Evolutionary conservation across 257 asterid genomes (phyloP).

Genomic region (Apocynum venetum): DNA sequence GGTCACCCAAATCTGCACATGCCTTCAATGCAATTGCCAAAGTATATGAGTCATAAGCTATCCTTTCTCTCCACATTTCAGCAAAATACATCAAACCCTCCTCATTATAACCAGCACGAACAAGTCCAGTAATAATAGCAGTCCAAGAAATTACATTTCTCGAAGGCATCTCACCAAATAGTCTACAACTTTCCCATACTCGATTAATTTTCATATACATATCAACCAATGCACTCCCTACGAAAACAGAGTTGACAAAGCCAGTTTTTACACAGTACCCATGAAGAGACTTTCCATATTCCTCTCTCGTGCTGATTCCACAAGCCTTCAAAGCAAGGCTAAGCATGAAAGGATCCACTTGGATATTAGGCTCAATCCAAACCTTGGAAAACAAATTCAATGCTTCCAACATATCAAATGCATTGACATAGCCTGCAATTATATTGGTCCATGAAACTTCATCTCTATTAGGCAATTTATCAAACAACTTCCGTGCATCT

Average conservation of each 20-base stretch:
- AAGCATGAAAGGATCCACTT: conserved; percentile 71
- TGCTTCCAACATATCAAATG: conserved; percentile 57
- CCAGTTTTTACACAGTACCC: conserved; percentile 56
- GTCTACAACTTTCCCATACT: conserved; percentile 52
- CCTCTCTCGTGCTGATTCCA: conserved; percentile 36
- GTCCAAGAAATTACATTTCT: conserved; percentile 64
- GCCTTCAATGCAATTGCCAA: conserved; percentile 85
- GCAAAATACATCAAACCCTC: conserved; percentile 58
- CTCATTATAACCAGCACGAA: conserved; percentile 52
- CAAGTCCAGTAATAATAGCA: conserved; percentile 52
- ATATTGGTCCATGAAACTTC: conserved; percentile 80
- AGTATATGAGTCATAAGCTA: conserved; percentile 63
- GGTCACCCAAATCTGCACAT: conserved; percentile 60
- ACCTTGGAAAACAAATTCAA: conserved; percentile 58
- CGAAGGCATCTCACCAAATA: conserved; percentile 72
- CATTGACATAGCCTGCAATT: conserved; percentile 66
- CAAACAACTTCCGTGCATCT: conserved; percentile 72
- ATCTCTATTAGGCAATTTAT: conserved; percentile 60
- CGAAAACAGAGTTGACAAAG: conserved; percentile 60
- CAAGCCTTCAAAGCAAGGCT: conserved; percentile 84
- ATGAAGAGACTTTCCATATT: conserved; percentile 54
- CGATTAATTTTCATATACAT: conserved; percentile 74
- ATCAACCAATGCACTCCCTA: conserved; percentile 77
- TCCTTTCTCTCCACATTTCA: conserved; percentile 66
- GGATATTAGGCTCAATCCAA: conserved; percentile 41